These are phyloP conservation scores for Ensete ventricosum DNA, from an alignment of 176 grass and related monocot genomes.

Conservation along the genomic window DNA sequence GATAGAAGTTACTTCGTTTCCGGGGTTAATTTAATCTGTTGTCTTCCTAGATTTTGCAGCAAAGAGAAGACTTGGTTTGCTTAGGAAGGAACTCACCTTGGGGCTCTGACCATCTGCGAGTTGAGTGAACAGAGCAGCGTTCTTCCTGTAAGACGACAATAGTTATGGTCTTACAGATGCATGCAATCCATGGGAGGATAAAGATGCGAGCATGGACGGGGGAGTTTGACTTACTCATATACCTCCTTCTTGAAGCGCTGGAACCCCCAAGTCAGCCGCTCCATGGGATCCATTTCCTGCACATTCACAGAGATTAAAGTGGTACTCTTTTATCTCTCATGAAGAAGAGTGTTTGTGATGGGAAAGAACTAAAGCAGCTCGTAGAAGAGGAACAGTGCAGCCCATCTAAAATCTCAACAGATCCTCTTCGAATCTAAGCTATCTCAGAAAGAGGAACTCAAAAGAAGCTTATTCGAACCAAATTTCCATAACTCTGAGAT, in stretches of 20 bases:
- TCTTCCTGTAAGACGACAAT: conserved; percentile 42
- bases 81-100: conserved; percentile 33
- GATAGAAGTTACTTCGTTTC: neutral
- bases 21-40: neutral
- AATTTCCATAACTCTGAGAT: too few species aligned
- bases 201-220: neutral
- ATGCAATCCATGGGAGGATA: neutral
- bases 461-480: too few species aligned
- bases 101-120: conserved; percentile 63
- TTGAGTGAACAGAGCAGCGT: conserved; percentile 55
- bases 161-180: neutral
- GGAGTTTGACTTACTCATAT: conserved; percentile 47
- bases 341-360: too few species aligned
- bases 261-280: conserved; percentile 61
- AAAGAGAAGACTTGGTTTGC: neutral
- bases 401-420: too few species aligned
- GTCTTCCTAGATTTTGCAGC: neutral
- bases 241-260: conserved; percentile 65
- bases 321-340: too few species aligned
- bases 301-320: neutral
- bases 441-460: too few species aligned
- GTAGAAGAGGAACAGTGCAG: too few species aligned
- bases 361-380: too few species aligned
- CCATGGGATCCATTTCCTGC: conserved; percentile 59
- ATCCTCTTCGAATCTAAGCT: too few species aligned